A percentile compares a stretch with the other conserved stretches of the same genome.
These are phyloP conservation scores for Apocynum venetum DNA, from an alignment of 257 asterid species.

Conservation along the genomic window DNA sequence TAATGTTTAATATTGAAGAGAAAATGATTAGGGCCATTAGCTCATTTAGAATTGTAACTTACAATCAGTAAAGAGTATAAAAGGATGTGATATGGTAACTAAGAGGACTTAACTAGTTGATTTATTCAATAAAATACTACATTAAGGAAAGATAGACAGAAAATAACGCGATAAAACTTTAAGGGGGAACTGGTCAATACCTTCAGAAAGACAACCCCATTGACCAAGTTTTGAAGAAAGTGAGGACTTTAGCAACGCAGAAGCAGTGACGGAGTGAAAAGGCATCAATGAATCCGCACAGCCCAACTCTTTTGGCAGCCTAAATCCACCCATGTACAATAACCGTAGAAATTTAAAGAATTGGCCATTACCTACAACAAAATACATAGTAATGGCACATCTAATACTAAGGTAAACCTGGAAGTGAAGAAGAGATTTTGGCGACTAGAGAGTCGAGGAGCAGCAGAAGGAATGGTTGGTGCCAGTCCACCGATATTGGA, in stretches of 20 bases:
- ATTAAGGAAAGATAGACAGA: neutral
- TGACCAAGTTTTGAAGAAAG: conserved; percentile 59
- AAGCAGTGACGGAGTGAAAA: conserved; percentile 66
- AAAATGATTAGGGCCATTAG: too few species aligned
- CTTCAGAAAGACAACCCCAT: conserved; percentile 74
- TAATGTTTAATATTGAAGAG: neutral
- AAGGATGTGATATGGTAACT: too few species aligned
- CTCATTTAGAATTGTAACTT: neutral
- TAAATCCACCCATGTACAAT: conserved; percentile 17
- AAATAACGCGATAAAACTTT: neutral
- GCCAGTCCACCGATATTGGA: neutral
- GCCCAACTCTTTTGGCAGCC: conserved; percentile 57
- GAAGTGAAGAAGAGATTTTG: conserved; percentile 33
- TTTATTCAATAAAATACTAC: neutral
- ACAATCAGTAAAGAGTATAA: neutral
- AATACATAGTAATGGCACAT: neutral
- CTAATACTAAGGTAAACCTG: conserved; percentile 29
- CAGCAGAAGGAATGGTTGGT: neutral
- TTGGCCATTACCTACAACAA: too few species aligned
- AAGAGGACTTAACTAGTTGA: neutral
- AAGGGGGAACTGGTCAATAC: conserved; percentile 29
- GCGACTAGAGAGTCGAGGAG: conserved; percentile 25
- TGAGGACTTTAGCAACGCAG: conserved; percentile 60
- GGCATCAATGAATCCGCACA: conserved; percentile 62
- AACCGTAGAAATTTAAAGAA: neutral